A percentile compares a stretch with the other conserved stretches of the same genome.
These are phyloP conservation scores for Fomitopsis schrenkii DNA, from an alignment of 1,284 basidiomycete species.

Conservation along the genomic window DNA sequence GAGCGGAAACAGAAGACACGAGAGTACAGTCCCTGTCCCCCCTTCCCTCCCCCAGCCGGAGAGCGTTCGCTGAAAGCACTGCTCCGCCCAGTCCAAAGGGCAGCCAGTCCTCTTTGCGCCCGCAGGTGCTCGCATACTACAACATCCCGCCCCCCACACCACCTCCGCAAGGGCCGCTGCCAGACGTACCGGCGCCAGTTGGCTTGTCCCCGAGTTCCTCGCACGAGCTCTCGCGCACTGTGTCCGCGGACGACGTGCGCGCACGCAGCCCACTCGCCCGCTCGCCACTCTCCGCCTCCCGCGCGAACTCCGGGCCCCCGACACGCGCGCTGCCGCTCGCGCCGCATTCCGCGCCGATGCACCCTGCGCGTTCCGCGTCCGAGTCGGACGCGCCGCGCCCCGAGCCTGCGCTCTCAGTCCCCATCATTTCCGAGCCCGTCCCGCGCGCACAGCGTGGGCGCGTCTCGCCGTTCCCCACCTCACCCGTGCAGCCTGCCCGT, in stretches of 20 bases:
- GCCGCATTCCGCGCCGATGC: slow-evolving; percentile 2
- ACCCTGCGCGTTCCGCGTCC: slow-evolving; percentile 5
- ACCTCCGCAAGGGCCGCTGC: slow-evolving; percentile 45
- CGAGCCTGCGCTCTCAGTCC: slow-evolving; percentile 10
- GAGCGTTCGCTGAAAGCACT: not conserved
- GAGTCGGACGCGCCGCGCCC: slow-evolving; percentile 11
- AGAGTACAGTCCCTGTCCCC: slow-evolving; percentile 2
- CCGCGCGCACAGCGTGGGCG: slow-evolving; percentile 40
- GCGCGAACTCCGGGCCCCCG: not conserved
- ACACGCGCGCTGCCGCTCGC: slow-evolving; percentile 3
- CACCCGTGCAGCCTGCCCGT: slow-evolving; percentile 32
- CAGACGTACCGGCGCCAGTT: slow-evolving; percentile 32
- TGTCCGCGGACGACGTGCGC: not conserved
- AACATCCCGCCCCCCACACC: slow-evolving; percentile 55
- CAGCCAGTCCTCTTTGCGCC: slow-evolving; percentile 11
- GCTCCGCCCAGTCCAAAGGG: slow-evolving; percentile 8
- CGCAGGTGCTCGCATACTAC: slow-evolving; percentile 38
- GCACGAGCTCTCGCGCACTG: slow-evolving; percentile 2
- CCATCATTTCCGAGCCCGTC: slow-evolving; percentile 24
- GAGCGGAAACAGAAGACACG: not conserved
- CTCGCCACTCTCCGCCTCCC: not conserved
- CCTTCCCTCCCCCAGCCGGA: slow-evolving; percentile 8
- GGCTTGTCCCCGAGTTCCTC: not conserved
- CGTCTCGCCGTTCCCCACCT: slow-evolving; percentile 47
- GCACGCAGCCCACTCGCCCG: not conserved